Base-by-base conservation (phyloP, 257 asterid genomes). In the Paulownia fortunei region DNA sequence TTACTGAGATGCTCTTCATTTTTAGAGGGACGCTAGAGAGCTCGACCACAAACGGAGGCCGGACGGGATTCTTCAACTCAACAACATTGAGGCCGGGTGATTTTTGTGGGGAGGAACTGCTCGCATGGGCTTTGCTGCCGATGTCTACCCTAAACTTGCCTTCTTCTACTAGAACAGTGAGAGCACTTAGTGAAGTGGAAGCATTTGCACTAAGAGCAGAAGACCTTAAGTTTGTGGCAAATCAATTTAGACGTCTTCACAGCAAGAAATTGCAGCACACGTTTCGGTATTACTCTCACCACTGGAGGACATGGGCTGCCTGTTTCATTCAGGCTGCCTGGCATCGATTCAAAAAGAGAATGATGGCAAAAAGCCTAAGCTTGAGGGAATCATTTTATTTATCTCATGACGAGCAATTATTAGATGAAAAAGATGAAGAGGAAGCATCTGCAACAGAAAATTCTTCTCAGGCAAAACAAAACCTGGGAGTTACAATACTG, bases 31-130 rank as follows among this genome's bases (percentile, higher is more conserved):
- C 86, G 0, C 77, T 94, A 26, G 94, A 90, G 81, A 94, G 97
- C 83, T 90, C 97, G 6, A 94, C 98, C 24, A 94, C 98, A 9
- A 90, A 93, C 7, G 98, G 98, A 2, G 98, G 98, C 34, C 87
- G 98, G 9, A 81, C 90, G 0, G 97, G 96, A 11, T 91, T 92
- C 82, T 91, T 89, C 87, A 89, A 92, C 85, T 84, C 96, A 0
- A 92, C 91, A 12, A 88, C 92, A 0, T 72, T 89, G 64, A 80
- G 82, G 49, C 88, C 91, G 0, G 97, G 94, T 2, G 98, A 92
- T 54, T 91, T 92, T 75, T 91, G 95, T 8, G 98, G 98, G 0
- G 98, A 92, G 83, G 98, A 92, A 41, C 88, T 92, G 12, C 97
- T 92, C 7, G 90, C 98, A 0, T 92, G 98, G 98, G 97, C 96